phyloP scores from a whole-genome alignment of 164 flowering plant species.

The Berberis vulgaris region DNA sequence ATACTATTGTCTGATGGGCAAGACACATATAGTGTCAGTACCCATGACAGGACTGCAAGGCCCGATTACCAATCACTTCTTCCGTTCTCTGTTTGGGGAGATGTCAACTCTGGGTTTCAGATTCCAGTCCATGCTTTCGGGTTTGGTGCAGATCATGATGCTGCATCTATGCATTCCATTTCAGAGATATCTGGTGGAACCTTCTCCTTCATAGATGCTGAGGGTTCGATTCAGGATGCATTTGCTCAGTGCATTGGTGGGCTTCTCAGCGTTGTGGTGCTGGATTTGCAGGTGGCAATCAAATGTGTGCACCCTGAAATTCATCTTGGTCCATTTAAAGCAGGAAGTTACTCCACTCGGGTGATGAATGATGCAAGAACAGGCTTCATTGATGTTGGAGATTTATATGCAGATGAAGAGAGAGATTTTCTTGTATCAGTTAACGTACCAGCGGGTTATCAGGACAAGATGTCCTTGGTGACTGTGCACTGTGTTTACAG shows the following conservation, averaged over 20 bases:
- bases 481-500: slow-evolving; percentile 53
- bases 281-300: slow-evolving; percentile 47
- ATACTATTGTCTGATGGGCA: slow-evolving; percentile 91
- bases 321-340: slow-evolving; percentile 42
- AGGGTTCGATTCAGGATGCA: slow-evolving; percentile 86
- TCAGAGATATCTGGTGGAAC: slow-evolving; percentile 94
- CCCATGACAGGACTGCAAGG: slow-evolving; percentile 21
- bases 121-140: slow-evolving; percentile 93
- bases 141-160: slow-evolving; percentile 90
- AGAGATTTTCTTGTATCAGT: slow-evolving; percentile 66
- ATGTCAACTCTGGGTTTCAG: slow-evolving; percentile 27
- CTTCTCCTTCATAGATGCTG: slow-evolving; percentile 89
- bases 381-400: slow-evolving; percentile 63
- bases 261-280: slow-evolving; percentile 78
- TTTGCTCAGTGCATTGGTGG: slow-evolving; percentile 99
- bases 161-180: slow-evolving; percentile 79
- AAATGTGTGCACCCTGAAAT: slow-evolving; percentile 46
- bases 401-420: slow-evolving; percentile 91
- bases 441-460: slow-evolving; percentile 43
- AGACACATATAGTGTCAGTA: slow-evolving; percentile 55
- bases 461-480: slow-evolving; percentile 31
- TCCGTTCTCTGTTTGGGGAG: slow-evolving; percentile 34
- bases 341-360: slow-evolving; percentile 63
- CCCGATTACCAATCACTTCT: slow-evolving; percentile 49
- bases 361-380: slow-evolving; percentile 25